Conservation (phyloP, 345 rosid genomes). For the Rhodamnia argentea region DNA sequence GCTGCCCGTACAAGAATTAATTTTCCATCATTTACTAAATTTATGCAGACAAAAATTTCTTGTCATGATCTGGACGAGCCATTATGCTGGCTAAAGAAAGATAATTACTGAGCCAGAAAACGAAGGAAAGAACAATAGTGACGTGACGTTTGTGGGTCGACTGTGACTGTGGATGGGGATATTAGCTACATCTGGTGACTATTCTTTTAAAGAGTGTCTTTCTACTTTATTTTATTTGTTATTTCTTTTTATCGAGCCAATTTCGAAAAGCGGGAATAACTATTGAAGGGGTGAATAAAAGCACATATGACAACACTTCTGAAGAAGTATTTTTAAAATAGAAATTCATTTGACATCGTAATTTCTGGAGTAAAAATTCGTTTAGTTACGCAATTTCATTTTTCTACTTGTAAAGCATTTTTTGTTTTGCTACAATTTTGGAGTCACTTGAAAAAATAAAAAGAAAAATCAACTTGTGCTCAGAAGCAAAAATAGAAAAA, state of each 20-base stretch:
- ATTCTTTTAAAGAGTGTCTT: background rate
- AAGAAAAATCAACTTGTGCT: no score
- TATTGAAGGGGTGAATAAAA: background rate
- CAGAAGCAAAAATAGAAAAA: no score
- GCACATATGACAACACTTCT: no score
- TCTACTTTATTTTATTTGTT: background rate
- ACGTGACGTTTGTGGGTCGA: background rate
- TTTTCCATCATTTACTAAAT: background rate
- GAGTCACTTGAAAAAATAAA: no score
- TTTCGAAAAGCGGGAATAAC: background rate
- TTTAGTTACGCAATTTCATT: no score
- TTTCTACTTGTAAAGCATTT: no score
- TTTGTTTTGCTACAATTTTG: no score
- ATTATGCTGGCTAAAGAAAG: background rate
- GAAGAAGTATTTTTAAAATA: no score
- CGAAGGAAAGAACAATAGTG: background rate
- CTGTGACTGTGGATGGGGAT: background rate
- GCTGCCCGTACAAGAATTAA: background rate
- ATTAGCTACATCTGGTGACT: background rate
- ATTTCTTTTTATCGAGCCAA: background rate
- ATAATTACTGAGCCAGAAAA: background rate
- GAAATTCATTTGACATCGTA: no score
- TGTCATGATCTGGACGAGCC: background rate
- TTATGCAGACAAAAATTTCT: background rate
- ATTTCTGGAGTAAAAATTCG: no score